Base-by-base conservation (phyloP, 73 alveolate species). In the Blepharisma japonicum region DNA sequence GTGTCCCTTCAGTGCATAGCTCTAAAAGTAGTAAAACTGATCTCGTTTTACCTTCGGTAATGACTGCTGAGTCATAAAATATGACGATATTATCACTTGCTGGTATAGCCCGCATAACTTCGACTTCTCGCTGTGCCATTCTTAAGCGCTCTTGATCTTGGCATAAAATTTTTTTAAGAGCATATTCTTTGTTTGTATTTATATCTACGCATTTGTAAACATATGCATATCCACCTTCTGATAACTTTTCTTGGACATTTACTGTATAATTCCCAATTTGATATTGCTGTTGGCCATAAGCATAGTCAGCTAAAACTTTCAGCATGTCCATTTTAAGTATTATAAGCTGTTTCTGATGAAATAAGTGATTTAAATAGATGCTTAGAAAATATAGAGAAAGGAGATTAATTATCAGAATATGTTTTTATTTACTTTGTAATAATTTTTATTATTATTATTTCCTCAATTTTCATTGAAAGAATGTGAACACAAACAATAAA, bases 221-320 rank as follows among this genome's bases (percentile, higher is more conserved):
- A 68, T 51, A 86, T 6, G 92, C 98, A 77, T 83, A 92, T 49
- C 98, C 98, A 2, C 98, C 98, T 88, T 92, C 97, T 6, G 95
- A 86, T 6, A 88, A 4, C 27, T 68, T 48, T 46, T 45, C 72
- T 53, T 86, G 85, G 27, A 74, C 81, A 5, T 39, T 72, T 0
- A 81, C 47, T n/a, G 39, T 61, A 8, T 14, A 14, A 8, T n/a
- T 20, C 18, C 46, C 46, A 2, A 61, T 14, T 25, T n/a, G 14
- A 39, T 61, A 61, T 61, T 39, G 14, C 23, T 61, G 47, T 2
- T n/a, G 47, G 14, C 47, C 23, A 25, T 61, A 61, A 39, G 23
- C 18, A 61, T 61, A 61, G 74, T 61, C 74, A 20, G 74, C 23
- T 9, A 61, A 61, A 61, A n/a, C 48, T 39, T 39, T 14, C 47